phyloP scores from a whole-genome alignment of 768 basidiomycete genomes.

The Tulasnella sp. region DNA sequence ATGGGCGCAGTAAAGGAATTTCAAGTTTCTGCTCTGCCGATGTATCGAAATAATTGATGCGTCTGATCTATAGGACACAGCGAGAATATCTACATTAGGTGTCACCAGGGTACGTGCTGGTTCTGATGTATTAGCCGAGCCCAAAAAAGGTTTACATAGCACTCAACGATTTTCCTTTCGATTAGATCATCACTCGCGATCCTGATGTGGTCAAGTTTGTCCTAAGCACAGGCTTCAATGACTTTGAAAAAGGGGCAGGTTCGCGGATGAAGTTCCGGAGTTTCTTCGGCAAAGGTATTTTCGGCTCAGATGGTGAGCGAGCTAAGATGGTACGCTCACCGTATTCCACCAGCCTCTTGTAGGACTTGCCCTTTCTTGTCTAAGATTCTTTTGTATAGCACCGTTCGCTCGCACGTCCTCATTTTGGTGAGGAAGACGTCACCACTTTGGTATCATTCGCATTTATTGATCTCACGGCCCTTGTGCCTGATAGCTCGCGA shows the following conservation, averaged over 20 bases:
- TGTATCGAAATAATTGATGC: neutral
- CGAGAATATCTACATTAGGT: neutral
- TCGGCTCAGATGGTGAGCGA: slow-evolving; percentile 24
- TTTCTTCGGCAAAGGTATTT: slow-evolving; percentile 27
- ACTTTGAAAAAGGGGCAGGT: slow-evolving; percentile 17
- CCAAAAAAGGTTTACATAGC: too few relatives aligned
- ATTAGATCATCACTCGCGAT: too few relatives aligned
- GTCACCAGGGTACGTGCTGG: neutral
- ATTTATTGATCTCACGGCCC: neutral
- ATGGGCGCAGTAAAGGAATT: neutral
- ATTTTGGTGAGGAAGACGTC: slow-evolving; percentile 19
- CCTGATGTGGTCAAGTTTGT: too few relatives aligned
- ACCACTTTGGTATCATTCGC: neutral
- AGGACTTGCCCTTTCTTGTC: neutral
- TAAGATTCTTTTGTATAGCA: slow-evolving; percentile 19
- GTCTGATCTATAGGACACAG: neutral
- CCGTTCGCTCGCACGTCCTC: slow-evolving; percentile 23
- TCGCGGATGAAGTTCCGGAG: slow-evolving; percentile 22
- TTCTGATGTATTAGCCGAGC: slow-evolving; percentile 13
- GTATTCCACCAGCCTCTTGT: slow-evolving; percentile 14
- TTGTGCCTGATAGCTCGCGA: slow-evolving; percentile 20
- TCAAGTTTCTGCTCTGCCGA: neutral
- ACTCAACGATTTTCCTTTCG: too few relatives aligned
- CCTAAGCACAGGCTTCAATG: slow-evolving; percentile 8
- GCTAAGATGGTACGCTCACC: slow-evolving; percentile 22